Evolutionary conservation across 139 green algal species (phyloP).

Genomic region (Chlorella ohadii): DNA sequence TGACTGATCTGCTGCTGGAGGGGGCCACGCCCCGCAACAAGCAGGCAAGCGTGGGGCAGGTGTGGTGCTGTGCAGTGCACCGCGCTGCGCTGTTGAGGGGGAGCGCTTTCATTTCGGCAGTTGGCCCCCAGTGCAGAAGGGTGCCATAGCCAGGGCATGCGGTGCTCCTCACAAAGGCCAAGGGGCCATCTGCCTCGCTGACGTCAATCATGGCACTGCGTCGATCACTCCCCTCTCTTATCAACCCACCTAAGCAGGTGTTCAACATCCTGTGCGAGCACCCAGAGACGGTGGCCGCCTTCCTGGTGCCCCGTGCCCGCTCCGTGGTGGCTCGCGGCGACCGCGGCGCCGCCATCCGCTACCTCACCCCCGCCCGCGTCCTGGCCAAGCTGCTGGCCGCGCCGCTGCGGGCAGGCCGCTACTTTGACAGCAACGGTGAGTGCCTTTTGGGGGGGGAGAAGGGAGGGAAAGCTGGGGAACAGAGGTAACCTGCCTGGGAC

Average conservation of each 20-base stretch:
- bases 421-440: constrained; percentile 75
- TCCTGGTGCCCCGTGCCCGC: constrained; percentile 80
- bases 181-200: too few species aligned
- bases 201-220: too few species aligned
- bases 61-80: not conserved
- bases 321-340: constrained; percentile 53
- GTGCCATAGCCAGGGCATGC: too few species aligned
- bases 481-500: too few species aligned
- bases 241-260: constrained; percentile 58
- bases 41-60: constrained; percentile 31
- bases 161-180: too few species aligned
- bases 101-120: too few species aligned
- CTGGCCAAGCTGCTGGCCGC: constrained; percentile 65
- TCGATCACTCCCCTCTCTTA: too few species aligned
- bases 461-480: too few species aligned
- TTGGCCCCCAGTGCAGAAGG: too few species aligned
- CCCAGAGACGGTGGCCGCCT: constrained; percentile 85
- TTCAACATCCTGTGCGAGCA: constrained; percentile 95
- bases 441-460: too few species aligned
- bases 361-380: constrained; percentile 73
- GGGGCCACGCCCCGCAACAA: constrained; percentile 73
- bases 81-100: too few species aligned
- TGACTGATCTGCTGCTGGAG: constrained; percentile 90
- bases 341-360: constrained; percentile 56
- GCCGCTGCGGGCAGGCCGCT: constrained; percentile 65